These are phyloP conservation scores for Penicillium janthinellum DNA, from an alignment of 2,329 filamentous ascomycete genomes.

Conservation along the genomic window DNA sequence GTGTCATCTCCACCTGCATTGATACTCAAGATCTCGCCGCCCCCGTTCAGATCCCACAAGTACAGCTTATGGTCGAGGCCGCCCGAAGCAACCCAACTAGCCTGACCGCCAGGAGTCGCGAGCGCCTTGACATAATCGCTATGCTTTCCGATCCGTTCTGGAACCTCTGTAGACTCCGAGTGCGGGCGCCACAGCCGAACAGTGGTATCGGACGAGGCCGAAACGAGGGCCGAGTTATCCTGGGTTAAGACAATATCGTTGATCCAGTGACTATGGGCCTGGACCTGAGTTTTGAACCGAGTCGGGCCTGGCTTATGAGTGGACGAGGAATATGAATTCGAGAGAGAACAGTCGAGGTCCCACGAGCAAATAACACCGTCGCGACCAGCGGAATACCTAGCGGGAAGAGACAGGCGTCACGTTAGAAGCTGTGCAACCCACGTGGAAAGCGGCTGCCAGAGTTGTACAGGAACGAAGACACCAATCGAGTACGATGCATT, in stretches of 20 bases:
- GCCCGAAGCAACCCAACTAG: constrained; percentile 89
- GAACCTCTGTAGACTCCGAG: constrained; percentile 62
- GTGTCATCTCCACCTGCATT: constrained; percentile 74
- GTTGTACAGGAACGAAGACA: neutral
- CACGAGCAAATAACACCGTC: constrained; percentile 96
- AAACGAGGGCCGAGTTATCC: constrained; percentile 76
- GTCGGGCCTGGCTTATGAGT: constrained; percentile 45
- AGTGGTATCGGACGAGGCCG: constrained; percentile 89
- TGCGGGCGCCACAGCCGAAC: constrained; percentile 90
- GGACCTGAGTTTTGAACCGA: constrained; percentile 63
- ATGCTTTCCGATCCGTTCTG: constrained; percentile 85
- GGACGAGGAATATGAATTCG: constrained; percentile 26
- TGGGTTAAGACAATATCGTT: constrained; percentile 86
- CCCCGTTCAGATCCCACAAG: constrained; percentile 90
- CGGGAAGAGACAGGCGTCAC: constrained; percentile 14
- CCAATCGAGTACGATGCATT: neutral
- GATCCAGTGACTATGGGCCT: constrained; percentile 93
- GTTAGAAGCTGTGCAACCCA: constrained; percentile 25
- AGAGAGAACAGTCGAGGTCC: constrained; percentile 63
- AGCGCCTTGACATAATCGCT: constrained; percentile 96
- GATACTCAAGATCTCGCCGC: constrained; percentile 83
- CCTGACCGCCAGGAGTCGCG: constrained; percentile 69
- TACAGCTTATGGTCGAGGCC: constrained; percentile 90
- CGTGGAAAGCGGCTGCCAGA: constrained; percentile 2
- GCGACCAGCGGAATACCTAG: constrained; percentile 89